A percentile compares a stretch with the other conserved stretches of the same genome.
These are phyloP conservation scores for Sclerotinia trifoliorum DNA, from an alignment of 2,329 filamentous ascomycete species.

Conservation along the genomic window DNA sequence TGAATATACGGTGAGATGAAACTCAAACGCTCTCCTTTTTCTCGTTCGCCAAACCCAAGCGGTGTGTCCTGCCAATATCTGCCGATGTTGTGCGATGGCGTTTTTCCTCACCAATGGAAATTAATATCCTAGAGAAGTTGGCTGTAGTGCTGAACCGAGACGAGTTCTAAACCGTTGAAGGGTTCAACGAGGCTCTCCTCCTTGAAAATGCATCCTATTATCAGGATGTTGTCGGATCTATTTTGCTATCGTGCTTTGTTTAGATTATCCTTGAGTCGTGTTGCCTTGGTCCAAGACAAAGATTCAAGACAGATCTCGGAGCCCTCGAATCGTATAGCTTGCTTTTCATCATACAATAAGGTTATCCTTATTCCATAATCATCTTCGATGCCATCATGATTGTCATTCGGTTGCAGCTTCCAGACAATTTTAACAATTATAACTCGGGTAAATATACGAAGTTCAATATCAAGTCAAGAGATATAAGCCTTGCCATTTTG, in stretches of 20 bases:
- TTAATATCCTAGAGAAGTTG: neutral
- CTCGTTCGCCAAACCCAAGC: constrained; percentile 15
- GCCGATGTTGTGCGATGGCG: neutral
- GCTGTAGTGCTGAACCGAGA: neutral
- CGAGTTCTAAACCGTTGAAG: too few species aligned
- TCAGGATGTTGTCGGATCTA: neutral
- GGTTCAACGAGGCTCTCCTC: neutral
- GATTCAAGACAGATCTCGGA: neutral
- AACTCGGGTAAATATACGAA: neutral
- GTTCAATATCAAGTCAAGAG: neutral
- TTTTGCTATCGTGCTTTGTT: neutral
- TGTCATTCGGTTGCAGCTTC: neutral
- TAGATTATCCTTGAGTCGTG: constrained; percentile 2
- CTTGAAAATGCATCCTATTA: neutral
- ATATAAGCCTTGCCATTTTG: neutral
- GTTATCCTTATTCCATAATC: neutral
- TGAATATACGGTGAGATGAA: constrained; percentile 17
- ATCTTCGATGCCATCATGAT: neutral
- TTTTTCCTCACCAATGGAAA: neutral
- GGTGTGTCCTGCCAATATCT: neutral
- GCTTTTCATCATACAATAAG: neutral
- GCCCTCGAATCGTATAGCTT: neutral
- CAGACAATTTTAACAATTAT: neutral
- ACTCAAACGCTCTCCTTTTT: constrained; percentile 1
- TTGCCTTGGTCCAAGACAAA: neutral